Percentiles rank a stretch among this genome's conserved stretches.
Evolutionary conservation across 768 basidiomycete genomes (phyloP).

Genomic region (Tricholoma hemisulphureum): DNA sequence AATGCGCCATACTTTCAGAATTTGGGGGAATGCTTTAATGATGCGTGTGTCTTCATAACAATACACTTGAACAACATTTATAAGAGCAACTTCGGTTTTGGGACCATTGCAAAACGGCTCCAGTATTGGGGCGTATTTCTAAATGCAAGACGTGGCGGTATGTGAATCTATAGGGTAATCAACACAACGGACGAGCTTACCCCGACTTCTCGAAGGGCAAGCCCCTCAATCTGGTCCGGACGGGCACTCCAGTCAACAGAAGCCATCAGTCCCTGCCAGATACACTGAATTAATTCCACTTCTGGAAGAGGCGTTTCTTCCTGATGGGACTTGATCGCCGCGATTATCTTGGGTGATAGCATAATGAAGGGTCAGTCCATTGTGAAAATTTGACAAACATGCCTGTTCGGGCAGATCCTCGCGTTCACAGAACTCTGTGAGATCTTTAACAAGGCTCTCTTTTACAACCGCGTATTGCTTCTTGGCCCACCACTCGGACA

Average conservation of each 20-base stretch:
- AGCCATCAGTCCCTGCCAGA: conserved; percentile 90
- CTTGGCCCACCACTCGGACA: conserved; percentile 95
- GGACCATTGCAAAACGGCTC: conserved; percentile 88
- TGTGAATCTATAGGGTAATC: background rate
- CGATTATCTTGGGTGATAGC: conserved; percentile 70
- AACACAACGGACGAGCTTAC: conserved; percentile 44
- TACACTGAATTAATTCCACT: conserved; percentile 78
- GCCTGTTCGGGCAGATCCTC: conserved; percentile 72
- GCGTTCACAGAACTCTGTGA: conserved; percentile 67
- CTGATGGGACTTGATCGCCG: conserved; percentile 67
- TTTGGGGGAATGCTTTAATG: conserved; percentile 92
- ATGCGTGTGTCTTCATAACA: conserved; percentile 96
- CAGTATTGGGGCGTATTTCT: conserved; percentile 84
- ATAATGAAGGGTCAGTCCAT: conserved; percentile 8
- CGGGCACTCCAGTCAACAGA: conserved; percentile 87
- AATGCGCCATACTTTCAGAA: conserved; percentile 69
- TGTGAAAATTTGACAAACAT: conserved; percentile 20
- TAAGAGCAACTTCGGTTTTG: conserved; percentile 89
- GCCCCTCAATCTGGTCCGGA: conserved; percentile 88
- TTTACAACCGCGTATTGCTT: conserved; percentile 81
- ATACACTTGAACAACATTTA: conserved; percentile 93
- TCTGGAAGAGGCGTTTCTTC: conserved; percentile 84
- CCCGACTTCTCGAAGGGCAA: conserved; percentile 84
- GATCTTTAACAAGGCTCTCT: conserved; percentile 66
- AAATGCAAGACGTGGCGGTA: conserved; percentile 2